Evolutionary conservation across 1,284 basidiomycete species (phyloP).

Genomic region (Waitea zeae): DNA sequence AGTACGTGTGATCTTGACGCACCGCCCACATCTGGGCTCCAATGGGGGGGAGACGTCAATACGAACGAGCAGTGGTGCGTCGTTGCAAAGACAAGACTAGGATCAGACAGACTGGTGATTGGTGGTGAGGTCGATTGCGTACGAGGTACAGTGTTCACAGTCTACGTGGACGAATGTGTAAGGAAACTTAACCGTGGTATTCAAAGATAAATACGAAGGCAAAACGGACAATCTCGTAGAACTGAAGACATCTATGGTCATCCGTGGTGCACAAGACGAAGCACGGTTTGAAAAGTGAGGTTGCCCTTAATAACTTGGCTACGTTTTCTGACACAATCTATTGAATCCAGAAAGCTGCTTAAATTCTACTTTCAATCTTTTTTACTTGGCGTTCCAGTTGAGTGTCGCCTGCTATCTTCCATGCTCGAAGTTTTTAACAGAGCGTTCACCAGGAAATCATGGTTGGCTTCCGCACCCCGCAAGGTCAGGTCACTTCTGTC

Average conservation of each 20-base stretch:
- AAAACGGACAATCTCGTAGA: conserved; percentile 64
- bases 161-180: not conserved
- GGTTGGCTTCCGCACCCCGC: conserved; percentile 80
- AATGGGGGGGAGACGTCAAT: conserved; percentile 79
- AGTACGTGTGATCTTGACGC: conserved; percentile 47
- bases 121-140: conserved; percentile 96
- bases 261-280: conserved; percentile 55
- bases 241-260: conserved; percentile 81
- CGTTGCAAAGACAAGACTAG: conserved; percentile 81
- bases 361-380: conserved; percentile 97
- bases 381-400: conserved; percentile 75
- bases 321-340: not conserved
- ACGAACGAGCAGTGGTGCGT: conserved; percentile 96
- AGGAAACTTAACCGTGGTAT: conserved; percentile 1
- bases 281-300: conserved; percentile 68
- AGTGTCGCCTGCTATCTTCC: conserved; percentile 12
- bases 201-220: conserved; percentile 35
- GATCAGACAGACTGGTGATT: conserved; percentile 63
- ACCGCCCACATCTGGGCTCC: conserved; percentile 13
- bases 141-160: conserved; percentile 30
- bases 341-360: conserved; percentile 49
- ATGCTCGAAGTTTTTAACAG: conserved; percentile 1
- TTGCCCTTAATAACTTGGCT: not conserved
- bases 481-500: conserved; percentile 44
- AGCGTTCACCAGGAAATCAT: conserved; percentile 66